Evolutionary conservation across 352 stramenopile species (phyloP).

Genomic region (Phytophthora agathidicida): DNA sequence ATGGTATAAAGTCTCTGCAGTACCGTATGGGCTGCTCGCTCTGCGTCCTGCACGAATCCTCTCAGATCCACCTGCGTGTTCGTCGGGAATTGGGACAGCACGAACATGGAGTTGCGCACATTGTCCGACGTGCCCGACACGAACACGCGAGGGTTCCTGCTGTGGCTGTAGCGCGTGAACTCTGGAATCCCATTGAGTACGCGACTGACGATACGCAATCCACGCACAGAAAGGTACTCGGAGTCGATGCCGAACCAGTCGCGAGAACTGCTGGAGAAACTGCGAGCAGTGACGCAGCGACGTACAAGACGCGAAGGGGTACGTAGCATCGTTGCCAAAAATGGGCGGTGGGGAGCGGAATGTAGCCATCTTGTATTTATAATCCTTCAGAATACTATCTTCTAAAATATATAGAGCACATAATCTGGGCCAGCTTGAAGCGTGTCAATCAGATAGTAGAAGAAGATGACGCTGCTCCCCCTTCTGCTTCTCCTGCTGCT

Average conservation of each 20-base stretch:
- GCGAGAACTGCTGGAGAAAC: constrained; percentile 12
- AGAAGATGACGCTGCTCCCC: constrained; percentile 7
- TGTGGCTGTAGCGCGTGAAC: constrained; percentile 21
- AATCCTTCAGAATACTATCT: no score
- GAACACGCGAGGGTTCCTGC: constrained; percentile 41
- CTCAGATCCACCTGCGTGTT: constrained; percentile 38
- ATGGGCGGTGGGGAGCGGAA: constrained; percentile 6
- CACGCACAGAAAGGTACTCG: constrained; percentile 34
- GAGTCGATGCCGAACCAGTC: constrained; percentile 25
- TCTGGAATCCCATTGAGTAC: constrained; percentile 26
- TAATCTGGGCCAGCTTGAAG: no score
- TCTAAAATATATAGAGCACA: no score
- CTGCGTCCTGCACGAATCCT: constrained; percentile 45
- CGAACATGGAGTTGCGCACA: constrained; percentile 56
- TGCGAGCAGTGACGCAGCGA: constrained; percentile 3
- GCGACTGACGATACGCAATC: constrained; percentile 20
- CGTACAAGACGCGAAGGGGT: not conserved
- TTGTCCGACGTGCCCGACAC: constrained; percentile 33
- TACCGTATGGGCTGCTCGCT: constrained; percentile 45
- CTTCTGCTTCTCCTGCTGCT: constrained; percentile 24
- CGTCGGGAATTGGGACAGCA: constrained; percentile 51
- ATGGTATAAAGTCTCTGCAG: constrained; percentile 58
- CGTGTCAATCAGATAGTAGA: constrained; percentile 2
- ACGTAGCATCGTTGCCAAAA: constrained; percentile 21
- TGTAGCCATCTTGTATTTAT: not conserved